Base-by-base conservation (phyloP, 345 rosid genomes). In the Durio zibethinus region DNA sequence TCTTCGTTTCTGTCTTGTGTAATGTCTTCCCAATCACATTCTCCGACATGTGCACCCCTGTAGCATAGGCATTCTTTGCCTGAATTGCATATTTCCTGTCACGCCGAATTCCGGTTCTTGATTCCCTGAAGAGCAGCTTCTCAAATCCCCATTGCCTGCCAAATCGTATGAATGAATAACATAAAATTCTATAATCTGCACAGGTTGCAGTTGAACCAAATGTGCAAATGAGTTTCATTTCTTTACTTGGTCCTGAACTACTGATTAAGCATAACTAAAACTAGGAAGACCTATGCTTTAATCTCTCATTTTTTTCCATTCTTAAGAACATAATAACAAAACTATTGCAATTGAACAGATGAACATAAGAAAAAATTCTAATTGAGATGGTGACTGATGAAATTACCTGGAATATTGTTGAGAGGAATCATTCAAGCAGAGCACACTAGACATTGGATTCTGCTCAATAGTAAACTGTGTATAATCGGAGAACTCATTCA, bases 1-100 rank as follows among this genome's bases (percentile, higher is more conserved):
- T 92, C 86, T 84, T 89, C 9, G 77, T 76, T 82, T 94, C 97
- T 0, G 96, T 92, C 85, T 90, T 89, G 89, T 94, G 98, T 40
- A 87, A 68, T 3, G 98, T 83, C 73, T 85, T 88, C 43, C 98
- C 98, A 4, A 84, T 75, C n/a, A 88, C 86, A 80, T 94, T 92
- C 88, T 92, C 93, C 35, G 98, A 94, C 98, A 94, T 94, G 82
- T 92, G 97, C 43, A 94, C 98, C 12, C 98, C 97, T 0, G 97
- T 94, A 0, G 97, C 92, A 68, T 68, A 90, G 10, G 94, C 97
- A 53, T 92, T 94, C 87, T 84, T 89, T 2, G 98, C 94, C 76
- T 92, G 98, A 29, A 92, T 94, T 31, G 97, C 98, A 21, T 92
- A 94, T 80, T 94, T 94, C 56, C 97, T 83, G 9, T 94, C 98